A percentile compares a stretch with the other conserved stretches of the same genome.
These are phyloP conservation scores for Verticillium alfalfae DNA, from an alignment of 2,329 filamentous ascomycete species.

Conservation along the genomic window DNA sequence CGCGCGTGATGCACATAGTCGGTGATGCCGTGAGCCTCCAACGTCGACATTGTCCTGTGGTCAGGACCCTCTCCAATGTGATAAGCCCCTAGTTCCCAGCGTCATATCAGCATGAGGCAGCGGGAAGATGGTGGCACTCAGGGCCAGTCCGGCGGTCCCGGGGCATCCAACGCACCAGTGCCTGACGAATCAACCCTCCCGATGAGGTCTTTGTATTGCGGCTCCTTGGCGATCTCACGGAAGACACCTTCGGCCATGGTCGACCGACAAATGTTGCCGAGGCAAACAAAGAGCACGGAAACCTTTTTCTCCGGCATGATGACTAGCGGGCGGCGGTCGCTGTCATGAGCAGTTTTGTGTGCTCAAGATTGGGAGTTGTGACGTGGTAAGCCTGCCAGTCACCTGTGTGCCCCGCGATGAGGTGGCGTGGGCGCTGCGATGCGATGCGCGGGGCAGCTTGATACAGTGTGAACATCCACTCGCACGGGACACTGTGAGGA, in stretches of 20 bases:
- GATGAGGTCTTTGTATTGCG: constrained; percentile 55
- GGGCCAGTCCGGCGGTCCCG: background rate
- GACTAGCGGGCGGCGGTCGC: background rate
- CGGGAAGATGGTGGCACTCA: no score
- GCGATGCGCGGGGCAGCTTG: background rate
- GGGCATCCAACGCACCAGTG: constrained; percentile 46
- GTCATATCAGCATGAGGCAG: constrained; percentile 1
- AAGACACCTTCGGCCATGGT: constrained; percentile 98
- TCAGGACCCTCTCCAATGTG: constrained; percentile 76
- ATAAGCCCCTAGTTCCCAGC: constrained; percentile 59
- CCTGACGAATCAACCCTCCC: constrained; percentile 78
- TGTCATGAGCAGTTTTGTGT: background rate
- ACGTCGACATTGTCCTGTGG: constrained; percentile 73
- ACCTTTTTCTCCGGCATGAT: constrained; percentile 35
- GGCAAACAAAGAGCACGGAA: constrained; percentile 88
- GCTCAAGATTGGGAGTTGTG: background rate
- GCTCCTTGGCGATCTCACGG: constrained; percentile 59
- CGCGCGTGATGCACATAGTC: constrained; percentile 74
- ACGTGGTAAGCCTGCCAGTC: background rate
- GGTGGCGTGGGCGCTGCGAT: background rate
- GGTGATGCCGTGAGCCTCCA: constrained; percentile 67
- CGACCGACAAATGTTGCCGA: constrained; percentile 92
- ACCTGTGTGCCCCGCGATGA: background rate
- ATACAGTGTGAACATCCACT: background rate
- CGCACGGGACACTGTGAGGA: background rate